These are phyloP conservation scores for Mortierella sp. DNA, from an alignment of 371 early-diverging fungal species.

Conservation along the genomic window DNA sequence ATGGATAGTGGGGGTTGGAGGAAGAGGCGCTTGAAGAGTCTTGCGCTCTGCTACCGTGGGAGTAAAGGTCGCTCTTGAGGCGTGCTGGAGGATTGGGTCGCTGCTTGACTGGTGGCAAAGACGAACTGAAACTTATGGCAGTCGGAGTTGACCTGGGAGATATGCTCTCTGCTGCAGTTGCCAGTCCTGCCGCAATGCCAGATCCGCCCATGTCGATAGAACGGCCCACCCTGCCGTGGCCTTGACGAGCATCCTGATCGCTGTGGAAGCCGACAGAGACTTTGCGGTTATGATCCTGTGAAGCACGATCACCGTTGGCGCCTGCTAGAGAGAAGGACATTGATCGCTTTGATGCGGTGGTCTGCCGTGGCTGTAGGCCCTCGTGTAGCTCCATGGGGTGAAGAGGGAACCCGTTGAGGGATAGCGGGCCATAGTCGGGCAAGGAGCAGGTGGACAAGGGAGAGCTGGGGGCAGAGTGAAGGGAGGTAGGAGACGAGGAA, in stretches of 20 bases:
- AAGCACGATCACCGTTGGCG: constrained; percentile 3
- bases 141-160: constrained; percentile 6
- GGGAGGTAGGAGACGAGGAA: constrained; percentile 22
- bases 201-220: background rate
- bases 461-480: constrained; percentile 9
- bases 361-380: constrained; percentile 1
- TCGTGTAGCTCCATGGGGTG: background rate
- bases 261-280: constrained; percentile 16
- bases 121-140: constrained; percentile 31
- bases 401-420: background rate
- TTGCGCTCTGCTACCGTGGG: background rate
- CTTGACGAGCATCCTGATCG: background rate
- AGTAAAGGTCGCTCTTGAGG: constrained; percentile 41
- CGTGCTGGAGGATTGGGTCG: constrained; percentile 38
- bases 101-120: constrained; percentile 38
- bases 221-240: background rate
- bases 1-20: constrained; percentile 24
- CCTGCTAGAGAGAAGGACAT: constrained; percentile 10
- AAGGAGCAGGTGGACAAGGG: constrained; percentile 10
- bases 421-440: background rate
- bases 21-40: constrained; percentile 11
- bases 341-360: constrained; percentile 7
- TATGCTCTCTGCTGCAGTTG: background rate
- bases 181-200: background rate
- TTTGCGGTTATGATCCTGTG: constrained; percentile 2